Conservation (phyloP, 2,329 filamentous ascomycete species). For the Fusarium sp. region DNA sequence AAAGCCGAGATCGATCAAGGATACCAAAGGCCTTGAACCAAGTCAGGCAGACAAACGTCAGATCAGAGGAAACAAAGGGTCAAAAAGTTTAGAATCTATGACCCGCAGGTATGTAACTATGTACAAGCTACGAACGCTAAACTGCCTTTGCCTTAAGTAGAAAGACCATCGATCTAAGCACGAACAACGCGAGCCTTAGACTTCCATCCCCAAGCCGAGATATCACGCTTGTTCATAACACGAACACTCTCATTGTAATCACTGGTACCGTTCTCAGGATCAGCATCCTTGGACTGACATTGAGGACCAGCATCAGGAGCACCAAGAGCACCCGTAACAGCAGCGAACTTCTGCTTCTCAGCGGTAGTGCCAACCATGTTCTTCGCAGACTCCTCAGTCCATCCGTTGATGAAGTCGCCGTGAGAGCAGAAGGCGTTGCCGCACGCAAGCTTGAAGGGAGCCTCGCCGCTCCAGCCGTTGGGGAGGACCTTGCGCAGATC, state of each 20-base stretch:
- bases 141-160: background rate
- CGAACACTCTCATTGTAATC: slow-evolving; percentile 51
- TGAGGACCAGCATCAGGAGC: slow-evolving; percentile 31
- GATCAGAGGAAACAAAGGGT: background rate
- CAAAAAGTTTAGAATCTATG: background rate
- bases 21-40: no score
- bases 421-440: slow-evolving; percentile 59
- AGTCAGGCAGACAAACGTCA: no score
- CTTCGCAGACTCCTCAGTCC: slow-evolving; percentile 50
- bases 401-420: slow-evolving; percentile 64
- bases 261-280: slow-evolving; percentile 57
- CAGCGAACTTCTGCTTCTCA: slow-evolving; percentile 54
- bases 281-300: slow-evolving; percentile 55
- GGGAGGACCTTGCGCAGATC: slow-evolving; percentile 59
- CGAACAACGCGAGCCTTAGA: slow-evolving; percentile 32
- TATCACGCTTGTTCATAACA: slow-evolving; percentile 41
- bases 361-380: slow-evolving; percentile 57
- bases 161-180: background rate
- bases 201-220: slow-evolving; percentile 36
- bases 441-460: slow-evolving; percentile 60
- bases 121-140: background rate
- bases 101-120: slow-evolving; percentile 2
- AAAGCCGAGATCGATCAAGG: no score
- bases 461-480: slow-evolving; percentile 59
- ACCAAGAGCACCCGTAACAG: slow-evolving; percentile 48